Evolutionary conservation across 2,329 filamentous ascomycete species (phyloP).

Genomic region (Penicillium sp.): DNA sequence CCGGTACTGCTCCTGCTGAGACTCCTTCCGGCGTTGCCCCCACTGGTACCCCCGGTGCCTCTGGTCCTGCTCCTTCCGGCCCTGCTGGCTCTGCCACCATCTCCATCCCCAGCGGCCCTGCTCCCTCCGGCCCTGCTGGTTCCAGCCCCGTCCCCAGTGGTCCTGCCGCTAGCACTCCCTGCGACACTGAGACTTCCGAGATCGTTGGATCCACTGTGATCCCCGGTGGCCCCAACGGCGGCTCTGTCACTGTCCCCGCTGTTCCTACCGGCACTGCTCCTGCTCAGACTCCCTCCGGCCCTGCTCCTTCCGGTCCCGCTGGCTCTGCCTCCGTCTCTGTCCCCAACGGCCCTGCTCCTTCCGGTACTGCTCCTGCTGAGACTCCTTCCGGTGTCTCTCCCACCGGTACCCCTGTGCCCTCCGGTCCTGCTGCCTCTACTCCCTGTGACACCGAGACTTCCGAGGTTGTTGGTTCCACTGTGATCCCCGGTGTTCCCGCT

Average conservation of each 20-base stretch:
- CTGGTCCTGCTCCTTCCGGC: constrained; percentile 10
- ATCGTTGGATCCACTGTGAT: constrained; percentile 4
- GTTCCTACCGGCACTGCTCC: constrained; percentile 8
- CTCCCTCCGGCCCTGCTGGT: constrained; percentile 11
- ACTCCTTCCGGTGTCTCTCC: not conserved
- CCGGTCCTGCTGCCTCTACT: constrained; percentile 10
- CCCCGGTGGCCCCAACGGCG: constrained; percentile 1
- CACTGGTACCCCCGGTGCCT: constrained; percentile 3
- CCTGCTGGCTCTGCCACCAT: constrained; percentile 12
- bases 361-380: constrained; percentile 6
- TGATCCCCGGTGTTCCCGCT: constrained; percentile 3
- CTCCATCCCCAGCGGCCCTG: constrained; percentile 5
- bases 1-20: constrained; percentile 2
- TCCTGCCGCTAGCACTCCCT: constrained; percentile 11
- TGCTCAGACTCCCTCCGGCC: constrained; percentile 1
- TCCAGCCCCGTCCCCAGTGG: constrained; percentile 10
- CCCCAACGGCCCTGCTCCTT: constrained; percentile 7
- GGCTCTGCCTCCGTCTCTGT: constrained; percentile 12
- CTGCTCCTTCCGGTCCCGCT: constrained; percentile 6
- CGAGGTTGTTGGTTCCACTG: constrained; percentile 3
- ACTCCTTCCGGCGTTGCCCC: constrained; percentile 9
- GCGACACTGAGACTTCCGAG: constrained; percentile 7
- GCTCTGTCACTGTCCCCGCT: constrained; percentile 4
- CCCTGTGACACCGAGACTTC: constrained; percentile 12
- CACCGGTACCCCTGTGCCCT: constrained; percentile 3